Evolutionary conservation across 192 early-diverging fungal species (phyloP), one percentile per base, ranked within the genome.

Genomic region (Jimgerdemannia flammicorona): DNA sequence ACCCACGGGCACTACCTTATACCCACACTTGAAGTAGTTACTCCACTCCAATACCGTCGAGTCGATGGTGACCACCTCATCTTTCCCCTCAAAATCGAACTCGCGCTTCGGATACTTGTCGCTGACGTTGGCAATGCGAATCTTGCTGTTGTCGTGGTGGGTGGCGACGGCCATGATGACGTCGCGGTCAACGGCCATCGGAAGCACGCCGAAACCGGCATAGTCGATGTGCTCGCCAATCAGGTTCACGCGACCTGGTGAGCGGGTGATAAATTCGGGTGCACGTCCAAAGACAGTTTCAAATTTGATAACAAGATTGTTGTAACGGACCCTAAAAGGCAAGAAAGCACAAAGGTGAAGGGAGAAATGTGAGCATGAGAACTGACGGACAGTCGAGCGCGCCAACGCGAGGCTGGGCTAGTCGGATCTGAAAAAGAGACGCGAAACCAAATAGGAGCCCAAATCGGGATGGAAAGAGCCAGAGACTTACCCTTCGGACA

Each of bases 181-280:
- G 78, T 93, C 93, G 49, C 93, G 87, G 64, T 92, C 93, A 75
- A 99, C 92, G 54, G 96, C 97, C 96, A 97, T 97, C 44, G 97
- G 97, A 29, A 99, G 87, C 17, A 99, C 97, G 18, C 94, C 94
- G 73, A 93, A 94, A 39, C 96, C 97, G 75, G 91, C 92, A 85
- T 97, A 97, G 85, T 99, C 97, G 67, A 99, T 93, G 79, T 99
- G 97, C 79, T 99, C 97, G 44, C 96, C 97, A 78, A 98, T 98
- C 43, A 98, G 85, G 84, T 98, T 98, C 43, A 97, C 95, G n/a
- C 96, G 88, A 49, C 97, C 97, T 3, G 97, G 96, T 3, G 94
- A 91, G 43, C 97, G 91, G 49, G 91, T 93, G 69, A 93, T 90
- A 82, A 96, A 96, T 43, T 92, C 89, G 0, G 96, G 94, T 59